Evolutionary conservation across 768 basidiomycete species (phyloP).

Genomic region (Sistotremastrum suecicum): DNA sequence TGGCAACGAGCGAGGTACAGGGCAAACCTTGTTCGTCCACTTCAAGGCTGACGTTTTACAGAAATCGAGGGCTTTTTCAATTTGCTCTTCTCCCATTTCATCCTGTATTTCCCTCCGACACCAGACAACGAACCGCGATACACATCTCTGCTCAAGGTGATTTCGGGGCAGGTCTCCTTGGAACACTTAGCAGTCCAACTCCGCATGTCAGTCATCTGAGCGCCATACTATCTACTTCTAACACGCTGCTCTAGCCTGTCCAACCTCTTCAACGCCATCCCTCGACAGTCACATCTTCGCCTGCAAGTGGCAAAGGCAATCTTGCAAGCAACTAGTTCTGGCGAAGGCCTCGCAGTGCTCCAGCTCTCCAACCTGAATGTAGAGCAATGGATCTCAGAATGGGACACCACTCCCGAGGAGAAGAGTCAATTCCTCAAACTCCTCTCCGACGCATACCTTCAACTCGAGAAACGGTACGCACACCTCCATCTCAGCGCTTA

Average conservation of each 20-base stretch:
- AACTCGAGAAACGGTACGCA: slow-evolving; percentile 45
- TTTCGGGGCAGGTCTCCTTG: slow-evolving; percentile 35
- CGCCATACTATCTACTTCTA: slow-evolving; percentile 2
- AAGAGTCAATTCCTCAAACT: slow-evolving; percentile 53
- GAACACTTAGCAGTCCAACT: slow-evolving; percentile 51
- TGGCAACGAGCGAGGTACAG: slow-evolving; percentile 62
- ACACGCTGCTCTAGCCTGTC: slow-evolving; percentile 38
- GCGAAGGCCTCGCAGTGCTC: slow-evolving; percentile 49
- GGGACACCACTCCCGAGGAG: slow-evolving; percentile 49
- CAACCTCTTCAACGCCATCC: slow-evolving; percentile 68
- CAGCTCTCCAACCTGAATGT: slow-evolving; percentile 44
- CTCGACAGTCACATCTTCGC: slow-evolving; percentile 51
- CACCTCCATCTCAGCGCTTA: not conserved
- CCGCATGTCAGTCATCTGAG: slow-evolving; percentile 44
- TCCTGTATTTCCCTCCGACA: slow-evolving; percentile 40
- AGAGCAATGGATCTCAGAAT: slow-evolving; percentile 68
- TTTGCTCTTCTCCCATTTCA: slow-evolving; percentile 59
- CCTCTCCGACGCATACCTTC: slow-evolving; percentile 44
- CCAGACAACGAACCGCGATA: slow-evolving; percentile 41
- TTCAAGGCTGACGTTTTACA: slow-evolving; percentile 13
- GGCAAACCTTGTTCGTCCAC: not conserved
- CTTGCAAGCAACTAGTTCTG: slow-evolving; percentile 40
- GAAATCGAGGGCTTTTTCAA: slow-evolving; percentile 87
- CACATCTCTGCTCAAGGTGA: slow-evolving; percentile 33
- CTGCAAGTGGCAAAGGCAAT: slow-evolving; percentile 48